These are phyloP conservation scores for Papilionanthe hybrid DNA, from an alignment of 116 monocot genomes.

Conservation along the genomic window DNA sequence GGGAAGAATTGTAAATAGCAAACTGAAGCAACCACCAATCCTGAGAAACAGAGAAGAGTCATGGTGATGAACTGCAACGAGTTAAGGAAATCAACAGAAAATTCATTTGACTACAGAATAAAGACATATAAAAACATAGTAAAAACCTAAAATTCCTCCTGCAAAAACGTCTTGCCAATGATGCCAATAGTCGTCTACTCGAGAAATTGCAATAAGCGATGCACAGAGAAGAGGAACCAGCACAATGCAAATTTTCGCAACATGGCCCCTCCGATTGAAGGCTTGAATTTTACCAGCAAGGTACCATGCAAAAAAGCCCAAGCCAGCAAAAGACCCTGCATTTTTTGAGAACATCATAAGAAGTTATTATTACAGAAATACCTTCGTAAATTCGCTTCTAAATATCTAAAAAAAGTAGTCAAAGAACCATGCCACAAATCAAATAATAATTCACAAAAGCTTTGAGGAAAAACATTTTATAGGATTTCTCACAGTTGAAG, in stretches of 20 bases:
- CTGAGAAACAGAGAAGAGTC: constrained; percentile 17
- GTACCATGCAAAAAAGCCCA: constrained; percentile 52
- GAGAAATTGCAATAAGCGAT: constrained; percentile 49
- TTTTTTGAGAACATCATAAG: no score
- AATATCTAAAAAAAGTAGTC: no score
- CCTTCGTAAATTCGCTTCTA: no score
- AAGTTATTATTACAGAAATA: no score
- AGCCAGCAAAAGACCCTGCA: constrained; percentile 62
- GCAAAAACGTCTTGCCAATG: constrained; percentile 76
- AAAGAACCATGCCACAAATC: no score
- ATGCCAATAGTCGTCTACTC: constrained; percentile 65
- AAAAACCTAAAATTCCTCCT: constrained; percentile 53
- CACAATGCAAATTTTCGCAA: constrained; percentile 59
- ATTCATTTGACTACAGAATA: neutral
- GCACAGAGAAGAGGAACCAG: constrained; percentile 46
- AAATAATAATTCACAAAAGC: no score
- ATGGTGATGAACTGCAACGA: neutral
- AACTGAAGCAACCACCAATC: constrained; percentile 43
- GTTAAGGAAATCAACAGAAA: neutral
- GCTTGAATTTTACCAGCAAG: constrained; percentile 44
- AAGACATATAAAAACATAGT: neutral
- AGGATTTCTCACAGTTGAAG: no score
- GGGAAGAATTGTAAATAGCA: constrained; percentile 87
- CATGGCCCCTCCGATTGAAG: constrained; percentile 50
- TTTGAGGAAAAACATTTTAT: no score